Percentiles rank a stretch among this genome's conserved stretches.
These are phyloP conservation scores for Avena atlantica DNA, from an alignment of 176 grass and related monocot genomes.

Conservation along the genomic window DNA sequence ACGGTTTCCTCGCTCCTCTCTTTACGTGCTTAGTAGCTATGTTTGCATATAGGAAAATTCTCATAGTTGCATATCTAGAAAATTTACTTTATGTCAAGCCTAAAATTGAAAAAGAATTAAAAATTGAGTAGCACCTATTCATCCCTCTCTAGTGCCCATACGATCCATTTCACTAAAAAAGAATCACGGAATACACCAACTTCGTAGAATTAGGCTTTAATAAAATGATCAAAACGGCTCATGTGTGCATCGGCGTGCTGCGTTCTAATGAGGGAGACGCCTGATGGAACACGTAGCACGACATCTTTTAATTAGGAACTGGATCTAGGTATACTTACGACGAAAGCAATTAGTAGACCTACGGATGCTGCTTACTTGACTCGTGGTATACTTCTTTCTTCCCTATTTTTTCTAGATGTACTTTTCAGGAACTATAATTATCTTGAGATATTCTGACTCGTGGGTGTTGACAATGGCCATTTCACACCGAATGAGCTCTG, in stretches of 20 bases:
- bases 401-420: background rate
- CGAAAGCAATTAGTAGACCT: background rate
- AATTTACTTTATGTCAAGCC: too few species aligned
- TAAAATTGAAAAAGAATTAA: too few species aligned
- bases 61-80: too few species aligned
- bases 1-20: too few species aligned
- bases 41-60: too few species aligned
- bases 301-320: background rate
- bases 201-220: background rate
- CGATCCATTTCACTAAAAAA: too few species aligned
- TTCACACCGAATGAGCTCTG: background rate
- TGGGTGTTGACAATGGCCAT: constrained; percentile 6
- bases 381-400: background rate
- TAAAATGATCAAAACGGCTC: background rate
- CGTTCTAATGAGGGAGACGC: constrained; percentile 6
- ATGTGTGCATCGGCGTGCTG: background rate
- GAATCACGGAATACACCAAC: background rate
- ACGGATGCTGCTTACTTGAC: constrained; percentile 20
- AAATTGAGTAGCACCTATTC: too few species aligned
- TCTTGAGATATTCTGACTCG: background rate
- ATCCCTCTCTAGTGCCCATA: too few species aligned
- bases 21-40: too few species aligned
- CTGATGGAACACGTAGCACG: constrained; percentile 21
- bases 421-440: background rate
- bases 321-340: background rate